A percentile compares a stretch with the other conserved stretches of the same genome.
Conservation (phyloP, 306 rosid genomes). For the Medicago truncatula region DNA sequence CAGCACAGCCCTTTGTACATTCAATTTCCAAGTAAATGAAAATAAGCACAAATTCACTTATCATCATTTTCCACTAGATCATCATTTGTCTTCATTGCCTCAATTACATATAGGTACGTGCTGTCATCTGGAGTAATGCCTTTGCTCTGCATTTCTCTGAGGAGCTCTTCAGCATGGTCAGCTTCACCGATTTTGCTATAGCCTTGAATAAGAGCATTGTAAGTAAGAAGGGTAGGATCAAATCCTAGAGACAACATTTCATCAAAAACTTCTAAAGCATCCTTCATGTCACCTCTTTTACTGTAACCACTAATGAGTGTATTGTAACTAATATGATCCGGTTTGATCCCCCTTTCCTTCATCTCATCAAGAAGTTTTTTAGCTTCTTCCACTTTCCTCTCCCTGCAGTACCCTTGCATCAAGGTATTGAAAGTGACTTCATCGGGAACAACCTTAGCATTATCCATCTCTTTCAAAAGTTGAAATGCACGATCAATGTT, state of each 20-base stretch:
- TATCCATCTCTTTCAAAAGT: conserved; percentile 78
- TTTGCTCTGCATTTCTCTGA: conserved; percentile 73
- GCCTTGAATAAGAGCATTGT: conserved; percentile 86
- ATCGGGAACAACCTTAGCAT: conserved; percentile 67
- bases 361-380: conserved; percentile 71
- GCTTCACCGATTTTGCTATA: conserved; percentile 74
- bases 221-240: conserved; percentile 86
- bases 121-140: conserved; percentile 83
- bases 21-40: conserved; percentile 35
- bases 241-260: conserved; percentile 81
- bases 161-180: conserved; percentile 81
- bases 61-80: conserved; percentile 46
- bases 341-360: conserved; percentile 85
- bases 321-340: conserved; percentile 83
- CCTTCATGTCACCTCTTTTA: conserved; percentile 73
- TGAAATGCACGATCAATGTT: conserved; percentile 60
- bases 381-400: conserved; percentile 89
- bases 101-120: conserved; percentile 70
- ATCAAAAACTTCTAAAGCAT: conserved; percentile 75
- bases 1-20: conserved; percentile 18
- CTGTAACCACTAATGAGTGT: conserved; percentile 88
- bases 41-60: conserved; percentile 43
- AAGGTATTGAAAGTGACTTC: conserved; percentile 86
- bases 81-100: conserved; percentile 57
- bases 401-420: conserved; percentile 87